Conservation (phyloP, 768 basidiomycete species). For the Rhizopogon vulgaris region DNA sequence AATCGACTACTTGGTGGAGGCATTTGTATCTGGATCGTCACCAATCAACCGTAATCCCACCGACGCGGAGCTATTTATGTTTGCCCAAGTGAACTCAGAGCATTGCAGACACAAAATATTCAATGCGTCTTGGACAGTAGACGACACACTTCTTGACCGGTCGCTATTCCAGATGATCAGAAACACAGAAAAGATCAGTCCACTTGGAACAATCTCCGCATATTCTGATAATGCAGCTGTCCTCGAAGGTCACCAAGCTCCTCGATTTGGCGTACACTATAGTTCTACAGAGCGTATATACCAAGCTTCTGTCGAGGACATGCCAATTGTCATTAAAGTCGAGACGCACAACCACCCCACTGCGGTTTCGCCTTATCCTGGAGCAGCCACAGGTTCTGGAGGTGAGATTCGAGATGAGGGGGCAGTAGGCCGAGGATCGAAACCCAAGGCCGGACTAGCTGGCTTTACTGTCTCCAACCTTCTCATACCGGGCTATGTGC, state of each 20-base stretch:
- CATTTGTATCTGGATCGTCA: constrained; percentile 67
- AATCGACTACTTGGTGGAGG: constrained; percentile 86
- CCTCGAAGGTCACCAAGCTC: constrained; percentile 61
- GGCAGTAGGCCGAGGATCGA: constrained; percentile 89
- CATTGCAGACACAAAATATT: constrained; percentile 99
- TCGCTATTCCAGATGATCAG: constrained; percentile 97
- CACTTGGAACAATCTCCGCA: constrained; percentile 83
- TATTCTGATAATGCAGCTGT: constrained; percentile 99
- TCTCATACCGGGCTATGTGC: constrained; percentile 82
- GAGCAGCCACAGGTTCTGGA: constrained; percentile 97
- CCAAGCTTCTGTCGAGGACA: constrained; percentile 52
- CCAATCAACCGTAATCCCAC: constrained; percentile 82
- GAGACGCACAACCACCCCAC: constrained; percentile 99
- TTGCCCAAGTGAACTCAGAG: constrained; percentile 99
- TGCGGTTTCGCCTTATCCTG: constrained; percentile 95
- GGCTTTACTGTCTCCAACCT: constrained; percentile 95
- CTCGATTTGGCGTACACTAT: constrained; percentile 61
- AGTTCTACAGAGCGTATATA: constrained; percentile 40
- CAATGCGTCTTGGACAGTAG: constrained; percentile 94
- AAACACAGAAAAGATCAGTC: constrained; percentile 80
- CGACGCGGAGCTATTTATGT: constrained; percentile 99
- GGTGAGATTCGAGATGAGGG: constrained; percentile 99
- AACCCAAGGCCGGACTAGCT: constrained; percentile 90
- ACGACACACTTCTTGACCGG: constrained; percentile 53
- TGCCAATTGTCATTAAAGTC: constrained; percentile 92